Evolutionary conservation across 2,329 filamentous ascomycete genomes (phyloP).

Genomic region (Xylariomycetidae sp.): DNA sequence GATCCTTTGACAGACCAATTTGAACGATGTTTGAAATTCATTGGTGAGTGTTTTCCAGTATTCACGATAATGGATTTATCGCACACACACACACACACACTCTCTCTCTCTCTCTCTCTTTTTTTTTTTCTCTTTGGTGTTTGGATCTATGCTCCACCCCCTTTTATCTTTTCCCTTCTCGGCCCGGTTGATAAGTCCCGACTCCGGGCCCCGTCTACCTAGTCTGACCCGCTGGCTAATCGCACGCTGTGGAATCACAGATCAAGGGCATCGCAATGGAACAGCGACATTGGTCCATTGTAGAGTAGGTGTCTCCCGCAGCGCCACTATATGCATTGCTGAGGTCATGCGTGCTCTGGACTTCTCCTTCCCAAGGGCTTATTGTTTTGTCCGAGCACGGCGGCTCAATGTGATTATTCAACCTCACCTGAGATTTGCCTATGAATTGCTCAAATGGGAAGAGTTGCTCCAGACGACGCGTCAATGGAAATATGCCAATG

Average conservation of each 20-base stretch:
- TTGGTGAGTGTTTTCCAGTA: constrained; percentile 76
- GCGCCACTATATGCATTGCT: constrained; percentile 97
- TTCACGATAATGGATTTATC: background rate
- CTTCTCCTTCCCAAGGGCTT: constrained; percentile 84
- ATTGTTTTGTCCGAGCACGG: constrained; percentile 91
- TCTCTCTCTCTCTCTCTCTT: constrained; percentile 1
- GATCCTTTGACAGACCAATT: constrained; percentile 87
- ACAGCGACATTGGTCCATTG: constrained; percentile 93
- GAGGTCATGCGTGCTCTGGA: constrained; percentile 84
- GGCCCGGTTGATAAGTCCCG: too few species aligned
- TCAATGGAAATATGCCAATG: constrained; percentile 39
- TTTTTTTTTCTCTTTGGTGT: constrained; percentile 1
- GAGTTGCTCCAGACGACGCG: constrained; percentile 60
- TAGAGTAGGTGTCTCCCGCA: constrained; percentile 90
- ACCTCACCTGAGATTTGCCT: constrained; percentile 89
- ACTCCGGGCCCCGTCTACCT: background rate
- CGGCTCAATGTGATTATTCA: constrained; percentile 97
- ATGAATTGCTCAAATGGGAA: constrained; percentile 95
- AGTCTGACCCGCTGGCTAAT: constrained; percentile 7
- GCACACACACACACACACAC: too few species aligned
- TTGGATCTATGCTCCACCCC: too few species aligned
- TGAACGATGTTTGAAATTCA: constrained; percentile 80
- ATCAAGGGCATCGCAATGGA: constrained; percentile 69
- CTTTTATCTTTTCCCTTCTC: too few species aligned
- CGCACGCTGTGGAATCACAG: constrained; percentile 41